Evolutionary conservation across 441 rosid genomes (phyloP).

Genomic region (Erysimum cheiri): DNA sequence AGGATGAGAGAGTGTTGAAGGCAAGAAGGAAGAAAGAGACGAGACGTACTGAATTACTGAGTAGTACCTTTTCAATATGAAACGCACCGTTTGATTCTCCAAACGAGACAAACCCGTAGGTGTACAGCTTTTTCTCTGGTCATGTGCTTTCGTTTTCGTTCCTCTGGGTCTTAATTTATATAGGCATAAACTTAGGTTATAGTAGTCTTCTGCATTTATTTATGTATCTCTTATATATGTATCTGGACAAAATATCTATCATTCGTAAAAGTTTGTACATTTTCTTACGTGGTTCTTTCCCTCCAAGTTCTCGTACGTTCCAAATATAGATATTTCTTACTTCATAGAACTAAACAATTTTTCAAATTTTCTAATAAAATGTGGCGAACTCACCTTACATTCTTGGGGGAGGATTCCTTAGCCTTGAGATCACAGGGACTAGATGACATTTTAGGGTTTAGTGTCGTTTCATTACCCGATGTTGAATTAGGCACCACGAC

Average conservation of each 20-base stretch:
- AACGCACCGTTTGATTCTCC: constrained; percentile 31
- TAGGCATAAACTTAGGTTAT: constrained; percentile 21
- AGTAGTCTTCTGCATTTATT: constrained; percentile 9
- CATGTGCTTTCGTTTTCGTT: constrained; percentile 43
- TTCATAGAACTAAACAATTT: neutral
- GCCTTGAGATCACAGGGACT: constrained; percentile 35
- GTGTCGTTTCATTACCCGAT: constrained; percentile 31
- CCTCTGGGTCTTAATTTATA: constrained; percentile 29
- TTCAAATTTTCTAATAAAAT: neutral
- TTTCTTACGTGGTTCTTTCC: neutral
- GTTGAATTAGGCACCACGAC: constrained; percentile 32
- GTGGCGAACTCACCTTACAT: neutral
- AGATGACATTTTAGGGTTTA: constrained; percentile 33
- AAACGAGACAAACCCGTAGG: constrained; percentile 33
- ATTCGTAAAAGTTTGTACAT: neutral
- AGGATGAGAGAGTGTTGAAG: constrained; percentile 22
- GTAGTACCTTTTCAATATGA: constrained; percentile 31
- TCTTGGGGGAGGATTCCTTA: constrained; percentile 27
- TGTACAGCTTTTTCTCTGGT: constrained; percentile 35
- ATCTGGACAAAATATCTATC: neutral
- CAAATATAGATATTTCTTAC: constrained; percentile 9
- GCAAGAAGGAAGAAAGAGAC: constrained; percentile 41
- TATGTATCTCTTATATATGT: too few species aligned
- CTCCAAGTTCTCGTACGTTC: constrained; percentile 32
- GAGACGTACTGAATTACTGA: constrained; percentile 26